Evolutionary conservation across 805 yeast species (phyloP).

Genomic region (Yamadazyma sp.): DNA sequence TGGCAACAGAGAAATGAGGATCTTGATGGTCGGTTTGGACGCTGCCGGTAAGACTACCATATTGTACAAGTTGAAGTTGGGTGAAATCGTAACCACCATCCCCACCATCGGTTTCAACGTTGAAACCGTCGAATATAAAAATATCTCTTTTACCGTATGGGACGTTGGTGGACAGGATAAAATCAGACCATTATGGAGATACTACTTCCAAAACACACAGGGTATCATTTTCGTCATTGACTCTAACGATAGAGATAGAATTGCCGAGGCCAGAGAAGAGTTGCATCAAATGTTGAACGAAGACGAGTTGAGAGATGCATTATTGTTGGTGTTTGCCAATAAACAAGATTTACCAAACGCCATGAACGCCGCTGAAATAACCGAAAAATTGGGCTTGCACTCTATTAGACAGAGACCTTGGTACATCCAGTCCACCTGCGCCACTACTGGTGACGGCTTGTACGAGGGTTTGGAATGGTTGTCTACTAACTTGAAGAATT

Average conservation of each 20-base stretch:
- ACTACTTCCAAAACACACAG: slow-evolving; percentile 97
- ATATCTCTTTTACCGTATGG: slow-evolving; percentile 96
- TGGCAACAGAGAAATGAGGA: slow-evolving; percentile 98
- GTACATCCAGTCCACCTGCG: slow-evolving; percentile 99
- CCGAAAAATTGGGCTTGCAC: slow-evolving; percentile 94
- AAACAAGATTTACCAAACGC: slow-evolving; percentile 99
- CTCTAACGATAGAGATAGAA: slow-evolving; percentile 97
- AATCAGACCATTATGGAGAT: slow-evolving; percentile 98
- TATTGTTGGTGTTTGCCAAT: slow-evolving; percentile 93
- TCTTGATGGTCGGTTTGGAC: slow-evolving; percentile 96
- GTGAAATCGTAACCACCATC: slow-evolving; percentile 93
- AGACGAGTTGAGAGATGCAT: slow-evolving; percentile 96
- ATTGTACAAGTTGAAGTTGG: slow-evolving; percentile 89
- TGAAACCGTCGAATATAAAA: slow-evolving; percentile 95
- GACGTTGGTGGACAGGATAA: slow-evolving; percentile 99
- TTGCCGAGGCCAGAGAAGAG: slow-evolving; percentile 96
- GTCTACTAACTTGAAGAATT: slow-evolving; percentile 76
- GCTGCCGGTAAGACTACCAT: slow-evolving; percentile 99
- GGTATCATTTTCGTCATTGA: slow-evolving; percentile 98
- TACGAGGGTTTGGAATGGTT: slow-evolving; percentile 98
- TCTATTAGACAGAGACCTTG: slow-evolving; percentile 98
- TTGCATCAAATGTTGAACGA: slow-evolving; percentile 97
- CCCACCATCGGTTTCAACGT: slow-evolving; percentile 98
- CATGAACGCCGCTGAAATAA: slow-evolving; percentile 97
- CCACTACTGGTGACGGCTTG: slow-evolving; percentile 98